phyloP scores from a whole-genome alignment of 495 filamentous ascomycete species.

The Platismatia glauca region DNA sequence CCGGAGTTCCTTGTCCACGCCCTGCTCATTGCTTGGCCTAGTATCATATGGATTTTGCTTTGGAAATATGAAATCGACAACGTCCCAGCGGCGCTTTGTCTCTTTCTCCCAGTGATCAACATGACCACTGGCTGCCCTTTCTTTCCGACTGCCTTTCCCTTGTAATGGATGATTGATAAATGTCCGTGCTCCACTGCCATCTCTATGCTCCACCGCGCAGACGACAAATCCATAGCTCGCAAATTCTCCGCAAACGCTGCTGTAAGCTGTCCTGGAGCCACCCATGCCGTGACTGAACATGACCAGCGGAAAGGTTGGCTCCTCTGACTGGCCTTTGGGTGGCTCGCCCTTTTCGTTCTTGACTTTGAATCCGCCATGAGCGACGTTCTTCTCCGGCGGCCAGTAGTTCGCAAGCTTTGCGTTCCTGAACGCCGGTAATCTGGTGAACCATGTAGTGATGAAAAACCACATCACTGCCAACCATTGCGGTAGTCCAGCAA shows the following conservation, averaged over 20 bases:
- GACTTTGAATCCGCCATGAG: slow-evolving; percentile 23
- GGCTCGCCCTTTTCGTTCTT: slow-evolving; percentile 26
- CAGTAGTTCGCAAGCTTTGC: slow-evolving; percentile 35
- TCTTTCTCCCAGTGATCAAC: slow-evolving; percentile 21
- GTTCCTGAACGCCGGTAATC: slow-evolving; percentile 49
- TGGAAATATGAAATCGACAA: slow-evolving; percentile 37
- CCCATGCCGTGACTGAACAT: slow-evolving; percentile 41
- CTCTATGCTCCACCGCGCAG: slow-evolving; percentile 36
- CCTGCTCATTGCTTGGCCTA: slow-evolving; percentile 28
- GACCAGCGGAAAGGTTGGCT: slow-evolving; percentile 31
- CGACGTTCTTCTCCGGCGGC: slow-evolving; percentile 29
- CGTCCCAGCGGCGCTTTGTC: slow-evolving; percentile 25
- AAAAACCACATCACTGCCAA: slow-evolving; percentile 39
- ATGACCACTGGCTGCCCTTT: slow-evolving; percentile 21
- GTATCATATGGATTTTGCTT: slow-evolving; percentile 36
- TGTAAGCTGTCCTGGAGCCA: slow-evolving; percentile 36
- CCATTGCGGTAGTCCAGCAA: slow-evolving; percentile 37
- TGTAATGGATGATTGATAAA: slow-evolving; percentile 33
- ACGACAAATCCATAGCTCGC: slow-evolving; percentile 41
- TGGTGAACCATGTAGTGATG: slow-evolving; percentile 45
- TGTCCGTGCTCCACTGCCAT: slow-evolving; percentile 35
- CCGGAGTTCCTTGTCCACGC: slow-evolving; percentile 35
- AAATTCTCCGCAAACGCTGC: slow-evolving; percentile 36
- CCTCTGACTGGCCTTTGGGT: slow-evolving; percentile 18
- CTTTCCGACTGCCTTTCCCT: slow-evolving; percentile 23